A percentile compares a stretch with the other conserved stretches of the same genome.
phyloP scores from a whole-genome alignment of 176 grass and related monocot genomes.

The Microstegium vimineum region DNA sequence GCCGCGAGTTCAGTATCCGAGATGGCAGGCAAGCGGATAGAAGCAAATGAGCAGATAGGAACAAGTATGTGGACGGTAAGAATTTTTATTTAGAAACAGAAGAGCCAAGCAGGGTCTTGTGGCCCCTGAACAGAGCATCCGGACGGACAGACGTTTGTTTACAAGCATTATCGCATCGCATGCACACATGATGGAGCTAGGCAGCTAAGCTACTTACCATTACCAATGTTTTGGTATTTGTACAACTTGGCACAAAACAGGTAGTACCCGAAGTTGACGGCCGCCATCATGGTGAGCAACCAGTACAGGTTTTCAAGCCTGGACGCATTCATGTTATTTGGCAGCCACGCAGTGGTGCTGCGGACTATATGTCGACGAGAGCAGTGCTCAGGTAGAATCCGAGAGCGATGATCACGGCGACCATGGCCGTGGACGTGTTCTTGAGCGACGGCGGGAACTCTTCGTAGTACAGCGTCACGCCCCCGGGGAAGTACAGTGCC shows the following conservation, averaged over 20 bases:
- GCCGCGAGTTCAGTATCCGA: too few relatives aligned
- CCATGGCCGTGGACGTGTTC: conserved; percentile 68
- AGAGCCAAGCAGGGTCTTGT: too few relatives aligned
- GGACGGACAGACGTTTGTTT: too few relatives aligned
- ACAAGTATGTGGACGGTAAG: too few relatives aligned
- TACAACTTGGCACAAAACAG: conserved; percentile 62
- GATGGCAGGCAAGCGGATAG: too few relatives aligned
- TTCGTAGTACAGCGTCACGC: conserved; percentile 67
- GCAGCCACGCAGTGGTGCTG: conserved; percentile 49
- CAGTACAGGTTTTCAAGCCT: conserved; percentile 68
- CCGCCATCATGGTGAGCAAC: conserved; percentile 39
- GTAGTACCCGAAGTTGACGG: conserved; percentile 67
- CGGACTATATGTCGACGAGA: conserved; percentile 39
- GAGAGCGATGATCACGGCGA: conserved; percentile 44
- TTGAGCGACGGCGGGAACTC: conserved; percentile 65
- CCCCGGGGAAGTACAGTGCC: conserved; percentile 59
- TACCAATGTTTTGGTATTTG: conserved; percentile 41
- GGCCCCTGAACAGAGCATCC: too few relatives aligned
- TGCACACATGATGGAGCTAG: too few relatives aligned
- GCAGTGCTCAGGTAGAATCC: conserved; percentile 84
- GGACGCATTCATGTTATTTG: conserved; percentile 69
- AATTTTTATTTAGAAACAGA: too few relatives aligned
- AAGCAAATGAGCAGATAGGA: too few relatives aligned
- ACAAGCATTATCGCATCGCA: too few relatives aligned
- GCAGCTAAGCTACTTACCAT: background rate